Conservation (phyloP, 352 stramenopile genomes). For the Blastocystis sp. region DNA sequence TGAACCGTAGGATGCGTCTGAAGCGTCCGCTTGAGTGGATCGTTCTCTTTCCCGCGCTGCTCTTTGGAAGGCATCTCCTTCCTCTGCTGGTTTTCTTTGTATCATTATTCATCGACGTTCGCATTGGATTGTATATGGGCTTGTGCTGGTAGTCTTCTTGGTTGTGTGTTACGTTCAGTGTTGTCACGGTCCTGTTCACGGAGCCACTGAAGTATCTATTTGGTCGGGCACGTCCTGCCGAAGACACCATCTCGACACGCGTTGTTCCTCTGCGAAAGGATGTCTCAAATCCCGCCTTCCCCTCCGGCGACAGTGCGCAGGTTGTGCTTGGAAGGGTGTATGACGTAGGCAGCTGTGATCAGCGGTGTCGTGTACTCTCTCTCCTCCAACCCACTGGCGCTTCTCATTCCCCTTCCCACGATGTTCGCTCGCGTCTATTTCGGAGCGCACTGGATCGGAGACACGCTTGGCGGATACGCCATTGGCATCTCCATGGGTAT, state of each 20-base stretch:
- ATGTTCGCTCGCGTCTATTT: constrained; percentile 56
- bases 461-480: constrained; percentile 32
- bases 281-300: constrained; percentile 49
- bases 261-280: constrained; percentile 48
- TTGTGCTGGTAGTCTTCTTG: constrained; percentile 25
- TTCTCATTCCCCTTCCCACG: constrained; percentile 42
- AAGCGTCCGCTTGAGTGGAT: constrained; percentile 14
- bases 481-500: constrained; percentile 39
- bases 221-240: constrained; percentile 13
- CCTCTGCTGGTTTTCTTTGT: constrained; percentile 17
- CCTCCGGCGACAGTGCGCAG: constrained; percentile 53
- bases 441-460: constrained; percentile 55
- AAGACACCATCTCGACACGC: not conserved
- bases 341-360: constrained; percentile 54
- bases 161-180: not conserved
- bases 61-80: constrained; percentile 42
- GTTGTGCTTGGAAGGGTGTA: not conserved
- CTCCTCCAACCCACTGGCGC: not conserved
- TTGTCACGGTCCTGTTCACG: constrained; percentile 45
- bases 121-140: constrained; percentile 27
- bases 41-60: constrained; percentile 19
- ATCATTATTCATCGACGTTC: constrained; percentile 32
- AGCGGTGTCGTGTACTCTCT: constrained; percentile 29
- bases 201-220: constrained; percentile 57
- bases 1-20: constrained; percentile 24